A percentile compares a stretch with the other conserved stretches of the same genome.
phyloP scores from a whole-genome alignment of 2,329 filamentous ascomycete species.

The Botrytis medusae region DNA sequence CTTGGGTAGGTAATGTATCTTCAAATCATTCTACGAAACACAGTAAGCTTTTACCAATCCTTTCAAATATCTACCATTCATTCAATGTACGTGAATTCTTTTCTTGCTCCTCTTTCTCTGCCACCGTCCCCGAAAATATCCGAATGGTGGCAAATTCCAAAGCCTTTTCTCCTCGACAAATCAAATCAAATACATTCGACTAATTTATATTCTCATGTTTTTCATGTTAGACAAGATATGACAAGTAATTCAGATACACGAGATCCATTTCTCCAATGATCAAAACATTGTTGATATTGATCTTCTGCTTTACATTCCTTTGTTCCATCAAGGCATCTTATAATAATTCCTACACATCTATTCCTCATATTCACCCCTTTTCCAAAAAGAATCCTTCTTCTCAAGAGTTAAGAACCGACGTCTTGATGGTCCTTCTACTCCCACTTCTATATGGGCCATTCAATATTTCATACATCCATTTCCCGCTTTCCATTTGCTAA shows the following conservation, averaged over 20 bases:
- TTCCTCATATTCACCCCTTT: slow-evolving; percentile 8
- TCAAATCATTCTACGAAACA: not conserved
- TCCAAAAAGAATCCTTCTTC: not conserved
- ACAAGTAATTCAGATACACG: not conserved
- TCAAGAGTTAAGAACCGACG: not conserved
- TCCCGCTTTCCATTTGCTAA: not conserved
- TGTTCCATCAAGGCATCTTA: not conserved
- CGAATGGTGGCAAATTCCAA: slow-evolving; percentile 8
- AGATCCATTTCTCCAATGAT: not conserved
- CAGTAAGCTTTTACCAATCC: not conserved
- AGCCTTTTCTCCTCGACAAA: not conserved
- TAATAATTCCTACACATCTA: not conserved
- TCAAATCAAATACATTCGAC: not conserved
- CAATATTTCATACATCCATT: not conserved
- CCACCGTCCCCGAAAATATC: not conserved
- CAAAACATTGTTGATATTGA: not conserved
- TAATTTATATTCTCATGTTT: not conserved
- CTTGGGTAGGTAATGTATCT: not conserved
- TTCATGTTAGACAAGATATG: not conserved
- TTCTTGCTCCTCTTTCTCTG: not conserved
- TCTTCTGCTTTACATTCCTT: not conserved
- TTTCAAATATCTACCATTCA: not conserved
- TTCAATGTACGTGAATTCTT: not conserved
- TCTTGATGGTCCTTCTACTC: not conserved
- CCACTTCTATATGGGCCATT: not conserved